Conservation (phyloP, 148 eudicot species). For the Cornus controversa region DNA sequence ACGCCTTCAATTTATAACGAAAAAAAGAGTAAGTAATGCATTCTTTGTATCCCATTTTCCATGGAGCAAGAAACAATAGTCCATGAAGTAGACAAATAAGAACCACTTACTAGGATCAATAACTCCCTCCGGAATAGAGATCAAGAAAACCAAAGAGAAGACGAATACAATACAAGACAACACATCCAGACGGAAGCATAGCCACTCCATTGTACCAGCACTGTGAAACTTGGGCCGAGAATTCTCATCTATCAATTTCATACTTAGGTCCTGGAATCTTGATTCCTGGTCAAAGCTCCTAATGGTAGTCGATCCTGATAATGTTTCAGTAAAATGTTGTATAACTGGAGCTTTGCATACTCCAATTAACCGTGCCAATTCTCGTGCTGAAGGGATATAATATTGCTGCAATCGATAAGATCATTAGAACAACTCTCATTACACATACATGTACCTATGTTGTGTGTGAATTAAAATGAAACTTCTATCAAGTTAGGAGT, state of each 20-base stretch:
- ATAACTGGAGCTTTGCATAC: conserved; percentile 60
- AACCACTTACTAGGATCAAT: conserved; percentile 44
- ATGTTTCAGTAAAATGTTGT: conserved; percentile 62
- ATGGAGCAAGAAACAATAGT: neutral
- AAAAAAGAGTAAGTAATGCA: neutral
- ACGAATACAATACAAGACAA: conserved; percentile 49
- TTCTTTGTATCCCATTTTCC: neutral
- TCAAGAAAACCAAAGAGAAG: conserved; percentile 45
- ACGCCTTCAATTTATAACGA: conserved; percentile 30
- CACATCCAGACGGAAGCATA: conserved; percentile 51
- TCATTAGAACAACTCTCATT: neutral
- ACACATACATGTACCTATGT: neutral
- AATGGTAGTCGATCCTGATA: conserved; percentile 58
- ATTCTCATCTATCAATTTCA: conserved; percentile 33
- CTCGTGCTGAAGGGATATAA: conserved; percentile 62
- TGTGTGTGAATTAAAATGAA: neutral
- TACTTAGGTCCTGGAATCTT: conserved; percentile 36
- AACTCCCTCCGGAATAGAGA: conserved; percentile 43
- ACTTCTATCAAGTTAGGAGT: too few species aligned
- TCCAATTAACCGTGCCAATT: conserved; percentile 51
- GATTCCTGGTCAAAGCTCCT: conserved; percentile 55
- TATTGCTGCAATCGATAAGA: conserved; percentile 37
- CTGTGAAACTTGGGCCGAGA: conserved; percentile 43
- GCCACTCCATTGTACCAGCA: conserved; percentile 56
- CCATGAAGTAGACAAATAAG: neutral